Evolutionary conservation across 306 rosid species (phyloP).

Genomic region (Corylus heterophylla): DNA sequence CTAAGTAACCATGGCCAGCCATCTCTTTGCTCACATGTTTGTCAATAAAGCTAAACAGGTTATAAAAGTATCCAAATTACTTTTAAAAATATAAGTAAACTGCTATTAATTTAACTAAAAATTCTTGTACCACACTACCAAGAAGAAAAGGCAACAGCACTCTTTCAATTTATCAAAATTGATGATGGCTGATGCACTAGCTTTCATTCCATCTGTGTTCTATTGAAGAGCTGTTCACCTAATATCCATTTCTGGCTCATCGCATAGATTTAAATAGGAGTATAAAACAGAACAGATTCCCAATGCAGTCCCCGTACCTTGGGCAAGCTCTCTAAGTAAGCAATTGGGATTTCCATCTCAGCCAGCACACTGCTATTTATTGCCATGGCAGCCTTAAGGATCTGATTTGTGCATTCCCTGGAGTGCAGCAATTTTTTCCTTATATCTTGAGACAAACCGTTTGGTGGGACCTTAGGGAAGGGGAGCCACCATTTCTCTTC

Average conservation of each 20-base stretch:
- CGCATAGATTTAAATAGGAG: not conserved
- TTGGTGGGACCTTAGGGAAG: constrained; percentile 44
- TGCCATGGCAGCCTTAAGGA: constrained; percentile 56
- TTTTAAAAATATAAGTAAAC: not conserved
- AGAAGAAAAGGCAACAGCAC: not conserved
- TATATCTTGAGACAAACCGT: constrained; percentile 37
- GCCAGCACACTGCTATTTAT: constrained; percentile 41
- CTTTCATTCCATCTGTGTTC: not conserved
- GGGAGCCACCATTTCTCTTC: constrained; percentile 52
- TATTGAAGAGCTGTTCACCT: not conserved
- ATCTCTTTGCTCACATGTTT: not conserved
- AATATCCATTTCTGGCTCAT: not conserved
- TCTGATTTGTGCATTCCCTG: constrained; percentile 47
- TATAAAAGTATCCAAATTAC: not conserved
- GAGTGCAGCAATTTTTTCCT: constrained; percentile 47
- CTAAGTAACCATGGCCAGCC: not conserved
- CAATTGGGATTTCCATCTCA: constrained; percentile 46
- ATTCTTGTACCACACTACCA: not conserved
- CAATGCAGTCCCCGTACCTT: constrained; percentile 32
- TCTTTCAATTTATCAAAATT: not conserved
- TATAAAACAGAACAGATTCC: not conserved
- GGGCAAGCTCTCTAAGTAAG: constrained; percentile 42
- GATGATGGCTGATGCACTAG: not conserved
- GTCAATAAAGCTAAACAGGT: not conserved
- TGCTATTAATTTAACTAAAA: not conserved